Percentiles rank a stretch among this genome's conserved stretches.
Conservation (phyloP, 768 basidiomycete genomes). For the Jaapia argillacea region DNA sequence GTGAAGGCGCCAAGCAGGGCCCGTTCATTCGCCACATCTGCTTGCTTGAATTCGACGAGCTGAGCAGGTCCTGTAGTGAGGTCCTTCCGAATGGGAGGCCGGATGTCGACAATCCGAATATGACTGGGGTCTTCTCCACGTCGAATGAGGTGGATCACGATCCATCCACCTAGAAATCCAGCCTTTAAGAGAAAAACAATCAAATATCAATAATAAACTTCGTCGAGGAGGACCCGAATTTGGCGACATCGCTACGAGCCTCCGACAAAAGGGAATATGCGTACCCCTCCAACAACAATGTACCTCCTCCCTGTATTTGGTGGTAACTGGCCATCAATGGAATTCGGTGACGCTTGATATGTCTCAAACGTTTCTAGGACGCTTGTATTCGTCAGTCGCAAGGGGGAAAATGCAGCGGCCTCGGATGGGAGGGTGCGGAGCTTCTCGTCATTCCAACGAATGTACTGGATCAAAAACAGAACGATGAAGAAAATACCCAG, state of each 20-base stretch:
- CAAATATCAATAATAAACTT: background rate
- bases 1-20: constrained; percentile 53
- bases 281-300: constrained; percentile 67
- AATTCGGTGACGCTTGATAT: constrained; percentile 24
- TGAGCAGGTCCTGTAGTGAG: constrained; percentile 41
- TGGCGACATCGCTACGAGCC: no score
- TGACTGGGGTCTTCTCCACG: constrained; percentile 60
- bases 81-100: constrained; percentile 47
- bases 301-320: constrained; percentile 66
- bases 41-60: constrained; percentile 46
- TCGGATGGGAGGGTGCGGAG: constrained; percentile 38
- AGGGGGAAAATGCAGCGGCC: constrained; percentile 38
- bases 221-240: no score
- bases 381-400: constrained; percentile 36
- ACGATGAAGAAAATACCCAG: no score
- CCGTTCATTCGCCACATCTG: constrained; percentile 43
- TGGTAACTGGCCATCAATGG: constrained; percentile 39
- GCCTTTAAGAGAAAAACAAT: constrained; percentile 28
- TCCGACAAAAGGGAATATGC: no score
- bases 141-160: constrained; percentile 53
- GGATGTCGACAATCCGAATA: constrained; percentile 62
- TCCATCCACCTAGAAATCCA: constrained; percentile 74
- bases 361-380: constrained; percentile 27
- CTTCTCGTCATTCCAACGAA: constrained; percentile 42
- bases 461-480: no score